Conservation (phyloP, 495 filamentous ascomycete genomes). For the Neurospora sp. region DNA sequence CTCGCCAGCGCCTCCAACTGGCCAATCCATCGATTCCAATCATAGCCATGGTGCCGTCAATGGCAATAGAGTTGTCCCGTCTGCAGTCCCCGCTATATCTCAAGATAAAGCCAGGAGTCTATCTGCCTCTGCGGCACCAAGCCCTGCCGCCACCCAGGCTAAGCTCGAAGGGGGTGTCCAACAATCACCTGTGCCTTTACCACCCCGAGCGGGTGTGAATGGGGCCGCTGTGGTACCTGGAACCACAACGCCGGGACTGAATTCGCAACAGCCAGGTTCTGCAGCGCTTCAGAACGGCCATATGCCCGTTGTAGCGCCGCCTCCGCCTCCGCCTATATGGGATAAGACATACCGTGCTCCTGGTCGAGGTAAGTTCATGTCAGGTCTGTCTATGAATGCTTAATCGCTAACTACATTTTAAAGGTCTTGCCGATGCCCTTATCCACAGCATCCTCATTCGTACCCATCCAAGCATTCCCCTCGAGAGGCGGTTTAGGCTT, state of each 20-base stretch:
- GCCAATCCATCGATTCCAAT: conserved; percentile 25
- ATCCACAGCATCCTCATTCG: conserved; percentile 55
- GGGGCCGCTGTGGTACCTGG: not conserved
- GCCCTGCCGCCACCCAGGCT: conserved; percentile 28
- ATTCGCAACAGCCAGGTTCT: conserved; percentile 19
- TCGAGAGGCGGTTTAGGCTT: conserved; percentile 41
- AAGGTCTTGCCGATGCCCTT: conserved; percentile 43
- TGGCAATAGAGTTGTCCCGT: conserved; percentile 15
- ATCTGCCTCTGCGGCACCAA: conserved; percentile 36
- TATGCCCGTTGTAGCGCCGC: conserved; percentile 1
- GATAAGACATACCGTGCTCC: conserved; percentile 30
- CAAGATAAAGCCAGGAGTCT: conserved; percentile 33
- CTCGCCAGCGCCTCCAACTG: conserved; percentile 45
- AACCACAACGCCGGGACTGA: not conserved
- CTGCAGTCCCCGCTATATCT: conserved; percentile 13
- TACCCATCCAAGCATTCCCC: conserved; percentile 52
- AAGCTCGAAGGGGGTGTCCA: conserved; percentile 34
- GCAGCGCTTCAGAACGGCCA: conserved; percentile 19
- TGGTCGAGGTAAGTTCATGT: conserved; percentile 40
- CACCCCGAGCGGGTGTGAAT: conserved; percentile 1
- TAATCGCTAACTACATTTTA: not conserved
- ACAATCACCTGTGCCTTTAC: conserved; percentile 23
- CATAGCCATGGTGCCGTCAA: conserved; percentile 18
- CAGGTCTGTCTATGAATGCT: not conserved
- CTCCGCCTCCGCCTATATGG: conserved; percentile 14